Base-by-base conservation (phyloP, 495 filamentous ascomycete genomes). In the Clohesyomyces aquaticus region DNA sequence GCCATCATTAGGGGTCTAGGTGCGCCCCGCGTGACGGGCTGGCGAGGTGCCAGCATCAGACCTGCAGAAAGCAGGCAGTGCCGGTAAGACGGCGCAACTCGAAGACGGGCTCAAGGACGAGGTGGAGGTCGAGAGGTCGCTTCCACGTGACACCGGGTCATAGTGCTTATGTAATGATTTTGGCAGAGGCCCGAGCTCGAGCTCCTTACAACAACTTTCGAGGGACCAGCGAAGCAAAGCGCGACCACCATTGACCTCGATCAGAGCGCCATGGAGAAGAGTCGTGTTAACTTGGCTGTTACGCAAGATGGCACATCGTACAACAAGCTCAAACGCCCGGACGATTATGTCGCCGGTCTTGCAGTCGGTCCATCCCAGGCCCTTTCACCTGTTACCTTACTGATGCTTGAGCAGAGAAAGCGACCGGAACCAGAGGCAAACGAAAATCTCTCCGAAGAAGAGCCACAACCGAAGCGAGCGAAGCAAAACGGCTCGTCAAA, bases 251-350 rank as follows among this genome's bases (percentile, higher is more conserved):
- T n/a, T n/a, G n/a, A n/a, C n/a, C n/a, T n/a, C n/a, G n/a, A n/a
- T n/a, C n/a, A n/a, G 35, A n/a, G 35, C 61, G 42, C 3, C 28
- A 65, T 65, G 62, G 45, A 47, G 12, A 14, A 16, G 10, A 23
- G 19, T 14, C 61, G 66, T 43, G 54, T 60, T 12, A 70, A 70
- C 35, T 14, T 59, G 45, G 63, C 67, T 21, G 29, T 51, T 41
- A 70, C 67, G 2, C 23, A 49, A 23, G 59, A 66, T 35, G 67
- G 67, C 32, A 63, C 21, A 4, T n/a, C n/a, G n/a, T 70, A 70
- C 49, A 70, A 70, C 29, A 70, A 63, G 32, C 59, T 70, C 3
- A 25, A 23, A 2, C 67, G 67, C 19, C 67, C 67, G 4, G 63
- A 66, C 54, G 58, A 66, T 18, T 47, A 45, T 35, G 8, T 51